Percentiles rank a stretch among this genome's conserved stretches.
Evolutionary conservation across 2,329 filamentous ascomycete species (phyloP).

Genomic region (Penicillium palitans): DNA sequence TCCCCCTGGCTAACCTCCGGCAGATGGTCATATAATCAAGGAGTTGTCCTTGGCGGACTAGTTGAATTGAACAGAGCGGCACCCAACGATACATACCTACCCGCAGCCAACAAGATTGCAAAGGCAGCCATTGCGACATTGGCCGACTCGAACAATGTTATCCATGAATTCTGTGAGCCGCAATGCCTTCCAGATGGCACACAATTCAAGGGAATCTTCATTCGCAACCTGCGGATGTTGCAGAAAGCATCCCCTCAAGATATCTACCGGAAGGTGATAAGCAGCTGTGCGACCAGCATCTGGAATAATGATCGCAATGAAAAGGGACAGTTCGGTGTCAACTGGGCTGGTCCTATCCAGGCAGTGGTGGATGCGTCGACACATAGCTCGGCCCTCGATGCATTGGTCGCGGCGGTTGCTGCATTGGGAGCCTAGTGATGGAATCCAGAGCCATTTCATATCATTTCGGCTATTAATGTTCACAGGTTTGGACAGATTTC

Average conservation of each 20-base stretch:
- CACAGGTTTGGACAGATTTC: not conserved
- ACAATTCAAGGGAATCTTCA: slow-evolving; percentile 73
- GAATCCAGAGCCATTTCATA: not conserved
- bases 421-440: not conserved
- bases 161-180: slow-evolving; percentile 58
- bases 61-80: slow-evolving; percentile 53
- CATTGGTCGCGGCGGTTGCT: slow-evolving; percentile 59
- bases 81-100: slow-evolving; percentile 45
- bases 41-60: slow-evolving; percentile 60
- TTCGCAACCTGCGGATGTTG: slow-evolving; percentile 63
- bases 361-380: slow-evolving; percentile 56
- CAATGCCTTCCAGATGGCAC: slow-evolving; percentile 52
- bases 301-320: slow-evolving; percentile 60
- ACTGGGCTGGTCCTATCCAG: slow-evolving; percentile 65
- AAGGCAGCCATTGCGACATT: slow-evolving; percentile 53
- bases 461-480: not conserved
- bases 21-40: slow-evolving; percentile 61
- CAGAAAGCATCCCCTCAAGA: slow-evolving; percentile 53
- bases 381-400: slow-evolving; percentile 67
- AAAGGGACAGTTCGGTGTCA: slow-evolving; percentile 57
- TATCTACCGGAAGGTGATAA: slow-evolving; percentile 56
- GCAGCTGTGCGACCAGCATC: slow-evolving; percentile 63
- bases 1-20: not conserved
- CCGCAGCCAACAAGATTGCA: slow-evolving; percentile 52
- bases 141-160: slow-evolving; percentile 49